phyloP scores from a whole-genome alignment of 192 early-diverging fungal genomes.

The Cetraspora pellucida region DNA sequence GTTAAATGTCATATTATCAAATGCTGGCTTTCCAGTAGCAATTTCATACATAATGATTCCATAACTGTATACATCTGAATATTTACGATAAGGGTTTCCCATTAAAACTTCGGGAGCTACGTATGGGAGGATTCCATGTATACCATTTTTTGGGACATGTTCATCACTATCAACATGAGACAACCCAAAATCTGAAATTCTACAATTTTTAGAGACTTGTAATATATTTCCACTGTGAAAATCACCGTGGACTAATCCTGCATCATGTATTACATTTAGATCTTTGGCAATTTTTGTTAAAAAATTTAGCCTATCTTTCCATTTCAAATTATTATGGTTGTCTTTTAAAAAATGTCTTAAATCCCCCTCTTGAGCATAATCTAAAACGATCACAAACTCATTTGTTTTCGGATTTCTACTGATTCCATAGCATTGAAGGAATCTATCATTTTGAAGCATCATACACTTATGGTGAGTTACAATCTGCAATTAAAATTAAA shows the following conservation, averaged over 20 bases:
- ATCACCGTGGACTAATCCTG: background rate
- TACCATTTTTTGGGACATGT: background rate
- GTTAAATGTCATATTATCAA: constrained; percentile 7
- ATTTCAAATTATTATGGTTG: constrained; percentile 9
- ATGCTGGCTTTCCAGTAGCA: constrained; percentile 40
- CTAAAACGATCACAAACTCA: background rate
- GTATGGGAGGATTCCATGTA: background rate
- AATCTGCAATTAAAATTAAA: background rate
- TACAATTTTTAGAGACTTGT: background rate
- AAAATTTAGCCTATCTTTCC: background rate
- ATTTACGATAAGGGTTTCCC: constrained; percentile 5
- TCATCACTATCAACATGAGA: constrained; percentile 29
- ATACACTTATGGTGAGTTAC: constrained; percentile 16
- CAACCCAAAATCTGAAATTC: constrained; percentile 43
- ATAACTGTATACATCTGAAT: constrained; percentile 44
- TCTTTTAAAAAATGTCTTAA: background rate
- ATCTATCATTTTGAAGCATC: constrained; percentile 6
- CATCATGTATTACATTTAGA: background rate
- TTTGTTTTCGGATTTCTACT: background rate
- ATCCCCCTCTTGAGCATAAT: background rate
- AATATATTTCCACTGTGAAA: constrained; percentile 11
- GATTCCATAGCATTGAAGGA: constrained; percentile 16
- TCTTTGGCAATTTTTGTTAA: background rate
- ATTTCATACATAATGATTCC: constrained; percentile 53
- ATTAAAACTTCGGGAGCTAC: background rate